Conservation (phyloP, 352 stramenopile species). For the Phytophthora cactorum region DNA sequence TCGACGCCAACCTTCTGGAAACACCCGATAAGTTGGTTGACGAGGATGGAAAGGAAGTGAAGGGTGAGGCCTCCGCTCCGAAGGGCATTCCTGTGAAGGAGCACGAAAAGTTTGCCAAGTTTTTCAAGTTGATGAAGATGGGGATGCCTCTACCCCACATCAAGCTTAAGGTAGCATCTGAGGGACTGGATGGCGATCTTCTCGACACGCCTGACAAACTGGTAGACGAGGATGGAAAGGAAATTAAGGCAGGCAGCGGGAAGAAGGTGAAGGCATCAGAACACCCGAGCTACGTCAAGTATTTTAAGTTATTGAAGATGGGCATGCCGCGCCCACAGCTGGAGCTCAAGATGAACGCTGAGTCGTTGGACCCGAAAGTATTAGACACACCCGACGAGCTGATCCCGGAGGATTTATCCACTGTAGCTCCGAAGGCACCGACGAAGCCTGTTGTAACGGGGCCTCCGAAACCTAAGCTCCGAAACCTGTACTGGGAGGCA, state of each 20-base stretch:
- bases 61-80: slow-evolving; percentile 10
- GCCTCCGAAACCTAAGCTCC: slow-evolving; percentile 80
- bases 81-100: slow-evolving; percentile 56
- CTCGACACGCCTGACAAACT: slow-evolving; percentile 71
- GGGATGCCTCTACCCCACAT: slow-evolving; percentile 87
- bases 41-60: slow-evolving; percentile 58
- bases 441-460: slow-evolving; percentile 46
- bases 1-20: slow-evolving; percentile 61
- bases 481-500: slow-evolving; percentile 86
- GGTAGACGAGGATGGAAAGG: slow-evolving; percentile 59
- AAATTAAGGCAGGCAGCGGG: slow-evolving; percentile 33
- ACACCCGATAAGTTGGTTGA: slow-evolving; percentile 66
- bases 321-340: slow-evolving; percentile 93
- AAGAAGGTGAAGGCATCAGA: slow-evolving; percentile 66
- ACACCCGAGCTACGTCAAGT: slow-evolving; percentile 92
- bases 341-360: slow-evolving; percentile 92
- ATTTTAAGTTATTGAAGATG: slow-evolving; percentile 97
- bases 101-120: slow-evolving; percentile 85
- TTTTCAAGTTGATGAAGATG: slow-evolving; percentile 94
- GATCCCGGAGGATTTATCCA: slow-evolving; percentile 55
- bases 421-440: slow-evolving; percentile 21
- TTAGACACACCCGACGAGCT: slow-evolving; percentile 88
- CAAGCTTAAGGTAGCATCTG: slow-evolving; percentile 87
- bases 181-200: slow-evolving; percentile 61
- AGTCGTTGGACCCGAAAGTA: slow-evolving; percentile 90